These are phyloP conservation scores for Scedosporium apiospermum DNA, from an alignment of 2,329 filamentous ascomycete species.

Conservation along the genomic window DNA sequence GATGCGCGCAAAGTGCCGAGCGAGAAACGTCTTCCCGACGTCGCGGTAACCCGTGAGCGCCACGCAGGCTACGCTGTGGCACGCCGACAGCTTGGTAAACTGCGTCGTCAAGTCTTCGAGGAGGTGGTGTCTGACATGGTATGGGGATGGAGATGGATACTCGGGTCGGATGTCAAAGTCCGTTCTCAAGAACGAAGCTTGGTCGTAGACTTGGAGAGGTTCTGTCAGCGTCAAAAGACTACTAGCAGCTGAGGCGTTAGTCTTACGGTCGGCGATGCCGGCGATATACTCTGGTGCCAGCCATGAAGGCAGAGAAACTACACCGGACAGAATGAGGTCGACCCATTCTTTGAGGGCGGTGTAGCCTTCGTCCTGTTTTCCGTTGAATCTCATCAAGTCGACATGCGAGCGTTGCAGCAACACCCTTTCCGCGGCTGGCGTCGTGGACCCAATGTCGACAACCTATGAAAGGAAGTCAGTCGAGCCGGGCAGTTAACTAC, in stretches of 20 bases:
- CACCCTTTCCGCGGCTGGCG: not conserved
- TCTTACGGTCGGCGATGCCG: not conserved
- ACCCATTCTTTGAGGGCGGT: conserved; percentile 1
- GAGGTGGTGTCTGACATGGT: not conserved
- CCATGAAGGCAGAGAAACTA: not conserved
- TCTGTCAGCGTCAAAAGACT: not conserved
- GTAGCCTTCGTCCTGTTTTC: not conserved
- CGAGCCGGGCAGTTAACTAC: not conserved
- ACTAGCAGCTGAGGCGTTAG: not conserved
- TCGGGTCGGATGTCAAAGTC: conserved; percentile 3
- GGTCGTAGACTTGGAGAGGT: not conserved
- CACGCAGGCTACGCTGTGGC: not conserved
- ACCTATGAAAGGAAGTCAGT: conserved; percentile 2
- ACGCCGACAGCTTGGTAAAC: not conserved
- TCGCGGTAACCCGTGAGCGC: not conserved
- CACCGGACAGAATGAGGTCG: not conserved
- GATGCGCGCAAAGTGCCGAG: not conserved
- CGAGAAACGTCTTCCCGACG: not conserved
- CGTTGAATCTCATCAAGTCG: conserved; percentile 4
- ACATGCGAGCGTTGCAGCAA: conserved; percentile 2
- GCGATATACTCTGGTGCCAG: not conserved
- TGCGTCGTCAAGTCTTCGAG: not conserved
- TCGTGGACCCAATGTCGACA: not conserved
- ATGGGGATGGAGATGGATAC: not conserved
- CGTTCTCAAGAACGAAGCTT: not conserved